Conservation (phyloP, 306 rosid species). For the Glycine soja region DNA sequence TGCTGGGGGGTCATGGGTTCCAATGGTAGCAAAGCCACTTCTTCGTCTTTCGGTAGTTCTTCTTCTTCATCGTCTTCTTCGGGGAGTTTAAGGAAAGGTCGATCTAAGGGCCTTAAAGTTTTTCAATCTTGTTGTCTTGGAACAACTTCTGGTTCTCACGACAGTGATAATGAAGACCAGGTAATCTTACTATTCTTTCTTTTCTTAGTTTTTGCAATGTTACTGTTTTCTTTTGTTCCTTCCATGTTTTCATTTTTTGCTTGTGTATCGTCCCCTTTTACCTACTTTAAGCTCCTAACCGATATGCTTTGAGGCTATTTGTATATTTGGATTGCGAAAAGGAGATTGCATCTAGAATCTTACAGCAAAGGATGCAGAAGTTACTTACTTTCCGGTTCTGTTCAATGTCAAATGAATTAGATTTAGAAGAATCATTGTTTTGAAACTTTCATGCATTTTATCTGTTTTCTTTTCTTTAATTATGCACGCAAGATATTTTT, state of each 20-base stretch:
- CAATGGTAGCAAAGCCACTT: conserved; percentile 68
- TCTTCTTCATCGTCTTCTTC: conserved; percentile 44
- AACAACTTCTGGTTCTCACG: conserved; percentile 67
- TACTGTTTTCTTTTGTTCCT: neutral
- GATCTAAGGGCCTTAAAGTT: conserved; percentile 56
- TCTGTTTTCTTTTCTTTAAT: neutral
- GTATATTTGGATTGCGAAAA: conserved; percentile 1
- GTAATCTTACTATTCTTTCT: conserved; percentile 25
- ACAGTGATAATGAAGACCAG: conserved; percentile 63
- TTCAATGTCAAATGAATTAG: neutral
- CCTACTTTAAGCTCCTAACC: neutral
- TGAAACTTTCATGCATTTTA: conserved; percentile 11
- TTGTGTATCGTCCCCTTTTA: neutral
- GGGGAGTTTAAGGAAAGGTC: conserved; percentile 48
- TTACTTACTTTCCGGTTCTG: neutral
- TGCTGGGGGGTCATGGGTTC: conserved; percentile 68
- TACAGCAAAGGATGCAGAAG: neutral
- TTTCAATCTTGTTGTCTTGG: conserved; percentile 75
- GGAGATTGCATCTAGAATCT: conserved; percentile 25
- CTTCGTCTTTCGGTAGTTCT: conserved; percentile 40
- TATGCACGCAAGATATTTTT: neutral
- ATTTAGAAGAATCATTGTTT: conserved; percentile 5
- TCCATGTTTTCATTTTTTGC: neutral
- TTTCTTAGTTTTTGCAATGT: neutral
- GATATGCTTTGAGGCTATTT: neutral